Percentiles rank a stretch among this genome's conserved stretches.
Evolutionary conservation across 306 rosid species (phyloP).

Genomic region (Cucumis hystrix): DNA sequence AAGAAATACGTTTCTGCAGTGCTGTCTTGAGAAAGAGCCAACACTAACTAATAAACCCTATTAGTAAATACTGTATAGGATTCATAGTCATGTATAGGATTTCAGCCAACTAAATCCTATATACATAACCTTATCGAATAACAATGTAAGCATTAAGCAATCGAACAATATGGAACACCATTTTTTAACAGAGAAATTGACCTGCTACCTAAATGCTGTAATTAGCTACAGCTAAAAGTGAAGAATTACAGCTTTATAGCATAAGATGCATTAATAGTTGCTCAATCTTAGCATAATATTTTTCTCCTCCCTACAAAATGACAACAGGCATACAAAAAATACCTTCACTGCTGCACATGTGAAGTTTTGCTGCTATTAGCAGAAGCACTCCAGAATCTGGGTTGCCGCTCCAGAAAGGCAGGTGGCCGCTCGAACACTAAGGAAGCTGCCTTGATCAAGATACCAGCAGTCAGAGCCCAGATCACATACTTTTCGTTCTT

Average conservation of each 20-base stretch:
- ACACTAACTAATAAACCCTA: not conserved
- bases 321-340: not conserved
- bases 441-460: constrained; percentile 56
- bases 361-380: not conserved
- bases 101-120: not conserved
- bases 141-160: not conserved
- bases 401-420: constrained; percentile 53
- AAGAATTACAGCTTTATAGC: not conserved
- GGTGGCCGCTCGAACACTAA: constrained; percentile 44
- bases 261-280: not conserved
- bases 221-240: not conserved
- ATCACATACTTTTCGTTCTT: constrained; percentile 40
- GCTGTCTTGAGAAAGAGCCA: not conserved
- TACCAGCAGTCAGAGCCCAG: constrained; percentile 88
- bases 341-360: not conserved
- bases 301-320: not conserved
- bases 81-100: not conserved
- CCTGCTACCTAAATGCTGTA: not conserved
- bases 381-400: constrained; percentile 48
- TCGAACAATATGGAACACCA: no score
- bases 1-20: not conserved
- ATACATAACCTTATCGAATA: not conserved
- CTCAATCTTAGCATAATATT: not conserved
- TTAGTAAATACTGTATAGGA: no score
- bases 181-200: not conserved